Conservation (phyloP, 192 early-diverging fungal species). For the Backusella westeae region DNA sequence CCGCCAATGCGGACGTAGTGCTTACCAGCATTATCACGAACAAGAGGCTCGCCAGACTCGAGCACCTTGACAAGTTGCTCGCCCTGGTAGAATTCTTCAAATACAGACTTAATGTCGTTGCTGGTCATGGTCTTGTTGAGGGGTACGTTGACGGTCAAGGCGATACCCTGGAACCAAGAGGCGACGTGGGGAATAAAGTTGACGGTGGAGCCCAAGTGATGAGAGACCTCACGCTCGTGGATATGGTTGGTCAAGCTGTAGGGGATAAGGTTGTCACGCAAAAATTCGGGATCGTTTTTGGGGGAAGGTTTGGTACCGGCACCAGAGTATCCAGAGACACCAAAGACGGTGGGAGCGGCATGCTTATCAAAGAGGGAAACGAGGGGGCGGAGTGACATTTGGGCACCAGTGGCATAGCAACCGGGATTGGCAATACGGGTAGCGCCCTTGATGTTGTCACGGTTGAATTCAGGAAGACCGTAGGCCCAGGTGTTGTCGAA, state of each 20-base stretch:
- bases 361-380: slow-evolving; percentile 57
- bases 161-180: slow-evolving; percentile 92
- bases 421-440: slow-evolving; percentile 92
- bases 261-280: slow-evolving; percentile 89
- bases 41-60: slow-evolving; percentile 72
- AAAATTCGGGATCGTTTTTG: slow-evolving; percentile 89
- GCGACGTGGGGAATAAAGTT: slow-evolving; percentile 92
- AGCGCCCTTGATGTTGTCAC: slow-evolving; percentile 58
- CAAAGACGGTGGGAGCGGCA: slow-evolving; percentile 79
- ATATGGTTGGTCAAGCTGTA: slow-evolving; percentile 94
- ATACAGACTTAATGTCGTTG: slow-evolving; percentile 70
- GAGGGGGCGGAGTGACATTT: slow-evolving; percentile 86
- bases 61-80: slow-evolving; percentile 83
- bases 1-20: slow-evolving; percentile 92
- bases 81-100: slow-evolving; percentile 64
- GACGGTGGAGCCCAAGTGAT: slow-evolving; percentile 64
- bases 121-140: slow-evolving; percentile 70
- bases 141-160: slow-evolving; percentile 87
- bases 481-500: slow-evolving; percentile 89
- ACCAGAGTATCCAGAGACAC: slow-evolving; percentile 97
- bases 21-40: slow-evolving; percentile 85
- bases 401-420: slow-evolving; percentile 98
- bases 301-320: slow-evolving; percentile 96
- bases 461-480: slow-evolving; percentile 83
- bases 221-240: slow-evolving; percentile 90